phyloP scores from a whole-genome alignment of 2,329 filamentous ascomycete species.

The Apiospora phragmitis region DNA sequence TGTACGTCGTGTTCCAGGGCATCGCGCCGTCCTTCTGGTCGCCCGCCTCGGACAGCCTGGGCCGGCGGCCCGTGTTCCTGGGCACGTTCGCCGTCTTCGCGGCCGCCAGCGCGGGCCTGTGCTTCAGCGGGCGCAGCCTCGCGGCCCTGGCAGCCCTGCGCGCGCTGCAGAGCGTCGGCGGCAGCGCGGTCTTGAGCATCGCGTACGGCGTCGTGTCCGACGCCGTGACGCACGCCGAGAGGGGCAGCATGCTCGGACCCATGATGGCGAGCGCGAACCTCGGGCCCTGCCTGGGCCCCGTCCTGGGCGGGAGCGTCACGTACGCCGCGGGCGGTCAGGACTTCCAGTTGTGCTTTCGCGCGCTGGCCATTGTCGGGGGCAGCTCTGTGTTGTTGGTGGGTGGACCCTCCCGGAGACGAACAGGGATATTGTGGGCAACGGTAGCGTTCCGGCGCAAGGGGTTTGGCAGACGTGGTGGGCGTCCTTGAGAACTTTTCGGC shows the following conservation, averaged over 20 bases:
- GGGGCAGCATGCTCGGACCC: slow-evolving; percentile 15
- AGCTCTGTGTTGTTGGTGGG: slow-evolving; percentile 12
- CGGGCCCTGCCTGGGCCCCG: slow-evolving; percentile 14
- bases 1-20: background rate
- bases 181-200: background rate
- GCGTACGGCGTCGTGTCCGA: slow-evolving; percentile 18
- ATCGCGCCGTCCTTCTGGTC: background rate
- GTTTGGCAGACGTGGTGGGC: slow-evolving; percentile 18
- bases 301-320: slow-evolving; percentile 16
- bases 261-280: slow-evolving; percentile 15
- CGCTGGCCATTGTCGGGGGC: slow-evolving; percentile 15
- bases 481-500: background rate
- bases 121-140: slow-evolving; percentile 21
- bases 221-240: slow-evolving; percentile 9
- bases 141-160: slow-evolving; percentile 15
- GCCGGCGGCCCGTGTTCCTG: slow-evolving; percentile 42
- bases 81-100: slow-evolving; percentile 45
- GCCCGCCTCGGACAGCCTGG: slow-evolving; percentile 23
- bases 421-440: slow-evolving; percentile 18
- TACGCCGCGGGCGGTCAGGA: slow-evolving; percentile 7
- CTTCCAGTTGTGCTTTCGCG: slow-evolving; percentile 14
- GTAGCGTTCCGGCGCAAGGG: slow-evolving; percentile 11
- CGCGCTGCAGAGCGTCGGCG: slow-evolving; percentile 17
- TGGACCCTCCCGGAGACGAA: slow-evolving; percentile 17
- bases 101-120: slow-evolving; percentile 49